A percentile compares a stretch with the other conserved stretches of the same genome.
These are phyloP conservation scores for Arachis monticola DNA, from an alignment of 331 rosid species.

Conservation along the genomic window DNA sequence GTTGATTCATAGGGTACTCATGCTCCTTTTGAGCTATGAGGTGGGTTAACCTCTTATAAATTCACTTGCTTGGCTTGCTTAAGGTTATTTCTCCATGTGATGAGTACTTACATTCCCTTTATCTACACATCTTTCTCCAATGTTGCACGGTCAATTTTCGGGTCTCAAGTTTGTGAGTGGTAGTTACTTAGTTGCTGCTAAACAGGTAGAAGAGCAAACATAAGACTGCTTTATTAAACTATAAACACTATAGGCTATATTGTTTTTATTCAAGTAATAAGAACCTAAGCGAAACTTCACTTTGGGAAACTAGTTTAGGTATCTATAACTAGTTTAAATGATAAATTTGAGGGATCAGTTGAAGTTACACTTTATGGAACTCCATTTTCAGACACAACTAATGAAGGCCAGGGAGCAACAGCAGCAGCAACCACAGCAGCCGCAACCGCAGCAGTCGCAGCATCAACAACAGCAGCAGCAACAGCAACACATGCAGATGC, in stretches of 20 bases:
- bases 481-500: conserved; percentile 94
- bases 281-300: conserved; percentile 14
- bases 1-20: neutral
- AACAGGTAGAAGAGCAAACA: neutral
- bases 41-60: neutral
- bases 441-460: conserved; percentile 56
- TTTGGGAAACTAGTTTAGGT: conserved; percentile 10
- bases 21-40: conserved; percentile 1
- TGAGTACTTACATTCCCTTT: conserved; percentile 22
- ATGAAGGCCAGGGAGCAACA: conserved; percentile 92
- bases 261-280: conserved; percentile 30
- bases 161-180: conserved; percentile 8
- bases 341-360: conserved; percentile 19
- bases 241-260: neutral
- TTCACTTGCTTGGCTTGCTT: conserved; percentile 13
- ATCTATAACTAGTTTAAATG: conserved; percentile 18
- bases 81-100: conserved; percentile 16
- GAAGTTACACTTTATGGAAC: conserved; percentile 40
- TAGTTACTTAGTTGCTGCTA: neutral
- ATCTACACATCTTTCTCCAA: neutral
- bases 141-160: neutral
- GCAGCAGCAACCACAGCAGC: conserved; percentile 41
- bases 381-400: conserved; percentile 73
- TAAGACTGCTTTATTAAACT: conserved; percentile 19
- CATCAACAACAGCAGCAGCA: conserved; percentile 82